Evolutionary conservation across 129 eudicot genomes (phyloP).

Genomic region (Chrysanthemum seticuspe): DNA sequence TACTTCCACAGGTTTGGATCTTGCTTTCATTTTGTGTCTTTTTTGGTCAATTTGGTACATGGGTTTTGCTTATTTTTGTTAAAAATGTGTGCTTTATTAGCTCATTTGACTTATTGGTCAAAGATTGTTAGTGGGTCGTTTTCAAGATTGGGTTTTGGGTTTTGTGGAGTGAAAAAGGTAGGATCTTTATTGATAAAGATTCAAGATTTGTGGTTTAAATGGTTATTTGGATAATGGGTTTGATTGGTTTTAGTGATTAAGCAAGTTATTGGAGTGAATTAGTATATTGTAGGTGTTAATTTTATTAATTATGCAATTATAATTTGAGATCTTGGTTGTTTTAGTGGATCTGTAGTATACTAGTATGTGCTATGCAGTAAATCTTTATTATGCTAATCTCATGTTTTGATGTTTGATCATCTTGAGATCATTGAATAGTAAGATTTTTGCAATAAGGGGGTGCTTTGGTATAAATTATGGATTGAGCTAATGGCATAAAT

Average conservation of each 20-base stretch:
- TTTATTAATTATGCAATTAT: neutral
- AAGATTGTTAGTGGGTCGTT: neutral
- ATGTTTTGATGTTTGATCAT: no score
- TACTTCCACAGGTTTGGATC: constrained; percentile 61
- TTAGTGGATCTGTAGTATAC: neutral
- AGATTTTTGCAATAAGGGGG: neutral
- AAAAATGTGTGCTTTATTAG: neutral
- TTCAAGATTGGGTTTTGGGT: constrained; percentile 11
- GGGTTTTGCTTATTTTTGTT: constrained; percentile 22
- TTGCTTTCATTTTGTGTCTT: neutral
- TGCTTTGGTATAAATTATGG: neutral
- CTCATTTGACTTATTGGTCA: constrained; percentile 2
- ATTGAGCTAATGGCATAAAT: constrained; percentile 10
- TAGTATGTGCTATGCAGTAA: constrained; percentile 4
- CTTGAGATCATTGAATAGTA: neutral
- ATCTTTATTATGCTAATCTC: no score
- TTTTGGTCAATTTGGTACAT: constrained; percentile 14
- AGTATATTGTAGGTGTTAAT: neutral
- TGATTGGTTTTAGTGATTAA: neutral
- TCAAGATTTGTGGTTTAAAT: constrained; percentile 21
- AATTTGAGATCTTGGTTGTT: constrained; percentile 24
- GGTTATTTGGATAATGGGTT: constrained; percentile 15
- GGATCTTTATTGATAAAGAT: constrained; percentile 25
- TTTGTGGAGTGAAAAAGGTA: neutral
- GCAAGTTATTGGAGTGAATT: neutral